Evolutionary conservation across 2,329 filamentous ascomycete genomes (phyloP), one percentile per base, ranked within the genome.

Genomic region (Fusarium abutilonis): DNA sequence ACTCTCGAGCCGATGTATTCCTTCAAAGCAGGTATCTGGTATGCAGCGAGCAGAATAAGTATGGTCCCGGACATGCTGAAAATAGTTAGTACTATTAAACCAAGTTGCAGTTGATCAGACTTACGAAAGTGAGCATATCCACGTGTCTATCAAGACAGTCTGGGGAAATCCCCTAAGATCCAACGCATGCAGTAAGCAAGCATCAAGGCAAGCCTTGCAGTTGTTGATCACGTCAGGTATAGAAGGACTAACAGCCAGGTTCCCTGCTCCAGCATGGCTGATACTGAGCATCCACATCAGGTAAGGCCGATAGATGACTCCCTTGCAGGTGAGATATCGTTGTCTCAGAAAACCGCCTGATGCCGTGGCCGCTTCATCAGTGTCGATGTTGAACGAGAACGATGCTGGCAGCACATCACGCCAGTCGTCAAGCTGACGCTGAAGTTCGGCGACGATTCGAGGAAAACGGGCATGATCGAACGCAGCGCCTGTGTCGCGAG

Each of bases 41-140:
- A 79, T 0, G 80, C 80, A 0, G 80, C 80, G 0, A 83, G 73
- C 1, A 81, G 70, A 1, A 83, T 76, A 4, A 82, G 75, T 80
- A 82, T 83, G 4, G 79, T 79, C 0, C 78, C 78, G 0, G 80
- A 79, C 80, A 82, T 82, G 0, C 80, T 81, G 5, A 23, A 40
- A 4, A 0, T 5, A 0, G 8, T 46, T 13, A 51, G 53, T 0
- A 8, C 0, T 9, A 5, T 3, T 1, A 1, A 0, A 2, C 4
- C 3, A 2, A 1, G 1, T 26, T 7, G 1, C 1, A 2, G 13
- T 11, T 29, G 14, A 21, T 21, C 15, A 4, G 11, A 75, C 79
- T 67, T 71, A 83, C 81, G 80, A 83, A 0, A 84, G 63, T 0
- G 81, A 81, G 41, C 82, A 84, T 19, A 84, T 83, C 82, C 82